phyloP scores from a whole-genome alignment of 176 grass and related monocot genomes.

The Avena atlantica region DNA sequence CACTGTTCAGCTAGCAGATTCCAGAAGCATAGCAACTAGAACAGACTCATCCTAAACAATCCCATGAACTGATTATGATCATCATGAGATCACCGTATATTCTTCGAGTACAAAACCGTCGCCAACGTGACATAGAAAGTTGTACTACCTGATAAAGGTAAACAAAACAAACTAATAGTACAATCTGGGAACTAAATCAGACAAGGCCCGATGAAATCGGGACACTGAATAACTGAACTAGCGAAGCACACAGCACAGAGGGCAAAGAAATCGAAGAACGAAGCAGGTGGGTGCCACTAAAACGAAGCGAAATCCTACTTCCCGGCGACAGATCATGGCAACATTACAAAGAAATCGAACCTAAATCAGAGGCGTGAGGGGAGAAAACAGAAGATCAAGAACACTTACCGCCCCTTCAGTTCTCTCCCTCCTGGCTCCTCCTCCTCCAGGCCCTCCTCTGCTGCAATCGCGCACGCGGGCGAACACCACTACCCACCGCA shows the following conservation, averaged over 20 bases:
- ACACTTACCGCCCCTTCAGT: neutral
- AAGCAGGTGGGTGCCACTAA: neutral
- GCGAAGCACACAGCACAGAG: neutral
- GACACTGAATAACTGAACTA: neutral
- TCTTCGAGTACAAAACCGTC: neutral
- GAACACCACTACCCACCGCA: conserved; percentile 45
- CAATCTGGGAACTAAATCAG: neutral
- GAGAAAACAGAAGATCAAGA: neutral
- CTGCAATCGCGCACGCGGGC: conserved; percentile 4
- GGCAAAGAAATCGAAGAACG: neutral
- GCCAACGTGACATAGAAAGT: neutral
- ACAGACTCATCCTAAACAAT: neutral
- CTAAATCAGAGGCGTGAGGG: neutral
- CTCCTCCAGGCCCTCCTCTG: neutral
- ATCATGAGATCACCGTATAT: neutral
- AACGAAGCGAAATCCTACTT: neutral
- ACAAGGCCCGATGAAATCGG: neutral
- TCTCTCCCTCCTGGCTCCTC: neutral
- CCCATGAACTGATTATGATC: neutral
- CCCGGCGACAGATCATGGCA: neutral
- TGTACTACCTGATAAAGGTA: neutral
- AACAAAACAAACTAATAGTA: neutral
- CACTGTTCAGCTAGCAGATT: neutral
- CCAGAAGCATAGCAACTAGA: conserved; percentile 1
- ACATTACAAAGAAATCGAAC: neutral